Percentiles rank a stretch among this genome's conserved stretches.
Conservation (phyloP, 495 filamentous ascomycete species). For the Cercophora newfieldiana region DNA sequence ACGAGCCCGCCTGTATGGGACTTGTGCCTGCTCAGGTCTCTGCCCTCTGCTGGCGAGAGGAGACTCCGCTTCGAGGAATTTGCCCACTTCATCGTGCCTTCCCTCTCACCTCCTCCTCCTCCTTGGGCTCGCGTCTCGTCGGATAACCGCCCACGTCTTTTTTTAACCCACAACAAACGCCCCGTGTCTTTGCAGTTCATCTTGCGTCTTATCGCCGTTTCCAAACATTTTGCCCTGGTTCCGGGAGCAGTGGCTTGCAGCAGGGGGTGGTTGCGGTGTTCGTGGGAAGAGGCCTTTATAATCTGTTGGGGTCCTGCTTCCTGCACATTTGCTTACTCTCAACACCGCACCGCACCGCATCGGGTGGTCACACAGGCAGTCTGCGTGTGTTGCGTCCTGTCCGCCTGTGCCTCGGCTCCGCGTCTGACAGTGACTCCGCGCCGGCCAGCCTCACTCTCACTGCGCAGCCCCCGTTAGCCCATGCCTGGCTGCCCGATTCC, state of each 20-base stretch:
- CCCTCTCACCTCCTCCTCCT: not conserved
- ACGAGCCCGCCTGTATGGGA: not conserved
- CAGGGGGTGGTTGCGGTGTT: not conserved
- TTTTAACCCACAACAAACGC: not conserved
- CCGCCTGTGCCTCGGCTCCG: not conserved
- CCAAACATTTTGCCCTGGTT: not conserved
- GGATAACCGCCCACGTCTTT: constrained; percentile 9
- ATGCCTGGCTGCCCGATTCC: not conserved
- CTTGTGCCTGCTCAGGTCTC: not conserved
- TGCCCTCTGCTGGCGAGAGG: not conserved
- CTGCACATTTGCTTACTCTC: not conserved
- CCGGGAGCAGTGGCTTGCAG: not conserved
- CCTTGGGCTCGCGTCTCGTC: not conserved
- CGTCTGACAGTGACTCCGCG: not conserved
- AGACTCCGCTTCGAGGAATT: not conserved
- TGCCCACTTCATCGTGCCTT: not conserved
- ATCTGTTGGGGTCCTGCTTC: not conserved
- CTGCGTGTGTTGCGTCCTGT: not conserved
- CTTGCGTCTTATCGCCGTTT: not conserved
- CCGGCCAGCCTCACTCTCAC: not conserved
- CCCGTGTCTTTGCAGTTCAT: not conserved
- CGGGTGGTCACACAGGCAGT: not conserved
- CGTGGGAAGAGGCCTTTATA: not conserved
- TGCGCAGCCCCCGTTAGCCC: not conserved
- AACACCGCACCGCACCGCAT: not conserved